Evolutionary conservation across 352 stramenopile genomes (phyloP).

Genomic region (Phytophthora tentaculata): DNA sequence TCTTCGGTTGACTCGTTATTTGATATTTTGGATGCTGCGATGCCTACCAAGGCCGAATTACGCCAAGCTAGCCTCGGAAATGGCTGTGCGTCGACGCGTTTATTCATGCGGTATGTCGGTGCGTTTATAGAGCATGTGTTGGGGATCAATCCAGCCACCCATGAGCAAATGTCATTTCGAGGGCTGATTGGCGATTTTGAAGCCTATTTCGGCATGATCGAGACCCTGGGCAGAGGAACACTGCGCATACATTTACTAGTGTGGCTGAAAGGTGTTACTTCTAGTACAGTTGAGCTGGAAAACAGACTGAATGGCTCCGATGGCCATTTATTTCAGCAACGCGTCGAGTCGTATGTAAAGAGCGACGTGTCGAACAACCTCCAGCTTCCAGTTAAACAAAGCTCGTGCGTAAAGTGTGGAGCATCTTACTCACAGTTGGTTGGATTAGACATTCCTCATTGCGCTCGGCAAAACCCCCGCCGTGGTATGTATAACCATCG

Average conservation of each 20-base stretch:
- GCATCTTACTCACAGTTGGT: not conserved
- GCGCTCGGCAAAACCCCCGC: not conserved
- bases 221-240: not conserved
- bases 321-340: not conserved
- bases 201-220: not conserved
- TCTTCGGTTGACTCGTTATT: too few relatives aligned
- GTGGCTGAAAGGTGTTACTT: not conserved
- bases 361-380: not conserved
- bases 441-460: not conserved
- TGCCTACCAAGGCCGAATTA: too few relatives aligned
- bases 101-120: too few relatives aligned
- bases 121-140: too few relatives aligned
- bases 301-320: too few relatives aligned
- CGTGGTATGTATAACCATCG: not conserved
- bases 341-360: not conserved
- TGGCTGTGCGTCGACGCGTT: too few relatives aligned
- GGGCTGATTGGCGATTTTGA: too few relatives aligned
- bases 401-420: not conserved
- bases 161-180: too few relatives aligned
- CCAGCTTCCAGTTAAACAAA: not conserved
- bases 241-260: not conserved
- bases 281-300: not conserved
- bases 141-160: too few relatives aligned
- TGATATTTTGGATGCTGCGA: too few relatives aligned
- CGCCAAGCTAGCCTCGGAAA: too few relatives aligned